These are phyloP conservation scores for Pseudogymnoascus sp. DNA, from an alignment of 2,329 filamentous ascomycete species.

Conservation along the genomic window DNA sequence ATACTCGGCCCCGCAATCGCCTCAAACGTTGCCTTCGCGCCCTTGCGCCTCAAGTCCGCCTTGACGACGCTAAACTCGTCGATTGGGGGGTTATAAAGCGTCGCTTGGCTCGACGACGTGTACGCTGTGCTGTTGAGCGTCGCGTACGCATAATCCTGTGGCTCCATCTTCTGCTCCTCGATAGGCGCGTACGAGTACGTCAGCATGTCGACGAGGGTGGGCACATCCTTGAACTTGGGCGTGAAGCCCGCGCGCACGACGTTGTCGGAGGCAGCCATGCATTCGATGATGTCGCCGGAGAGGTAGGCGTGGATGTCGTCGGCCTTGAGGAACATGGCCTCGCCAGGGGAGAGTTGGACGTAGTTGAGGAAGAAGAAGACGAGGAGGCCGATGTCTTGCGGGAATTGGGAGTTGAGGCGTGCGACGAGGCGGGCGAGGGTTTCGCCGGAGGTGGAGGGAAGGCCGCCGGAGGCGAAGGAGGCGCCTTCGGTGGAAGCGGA, in stretches of 20 bases:
- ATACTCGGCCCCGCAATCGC: constrained; percentile 84
- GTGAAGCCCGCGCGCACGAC: constrained; percentile 96
- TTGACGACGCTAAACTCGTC: constrained; percentile 91
- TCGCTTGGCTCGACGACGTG: constrained; percentile 63
- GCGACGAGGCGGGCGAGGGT: constrained; percentile 71
- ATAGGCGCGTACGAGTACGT: constrained; percentile 96
- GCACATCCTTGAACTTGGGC: constrained; percentile 95
- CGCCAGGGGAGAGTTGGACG: constrained; percentile 77
- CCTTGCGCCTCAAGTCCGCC: constrained; percentile 62
- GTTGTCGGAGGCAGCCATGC: constrained; percentile 98
- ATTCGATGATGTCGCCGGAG: constrained; percentile 92
- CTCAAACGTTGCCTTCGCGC: constrained; percentile 83
- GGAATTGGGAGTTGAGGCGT: constrained; percentile 77
- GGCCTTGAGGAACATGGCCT: constrained; percentile 92
- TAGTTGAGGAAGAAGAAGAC: constrained; percentile 97
- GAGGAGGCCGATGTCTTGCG: constrained; percentile 84
- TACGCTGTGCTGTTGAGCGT: constrained; percentile 78
- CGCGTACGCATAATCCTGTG: constrained; percentile 77
- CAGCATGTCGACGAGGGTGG: constrained; percentile 81
- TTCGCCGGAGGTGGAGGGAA: constrained; percentile 59
- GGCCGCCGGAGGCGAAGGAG: constrained; percentile 69
- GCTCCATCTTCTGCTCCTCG: constrained; percentile 86
- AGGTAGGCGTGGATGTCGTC: constrained; percentile 97
- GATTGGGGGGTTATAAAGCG: constrained; percentile 90
- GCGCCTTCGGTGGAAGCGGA: constrained; percentile 62